Evolutionary conservation across 441 rosid species (phyloP), one percentile per base, ranked within the genome.

Genomic region (Populus hybrid): DNA sequence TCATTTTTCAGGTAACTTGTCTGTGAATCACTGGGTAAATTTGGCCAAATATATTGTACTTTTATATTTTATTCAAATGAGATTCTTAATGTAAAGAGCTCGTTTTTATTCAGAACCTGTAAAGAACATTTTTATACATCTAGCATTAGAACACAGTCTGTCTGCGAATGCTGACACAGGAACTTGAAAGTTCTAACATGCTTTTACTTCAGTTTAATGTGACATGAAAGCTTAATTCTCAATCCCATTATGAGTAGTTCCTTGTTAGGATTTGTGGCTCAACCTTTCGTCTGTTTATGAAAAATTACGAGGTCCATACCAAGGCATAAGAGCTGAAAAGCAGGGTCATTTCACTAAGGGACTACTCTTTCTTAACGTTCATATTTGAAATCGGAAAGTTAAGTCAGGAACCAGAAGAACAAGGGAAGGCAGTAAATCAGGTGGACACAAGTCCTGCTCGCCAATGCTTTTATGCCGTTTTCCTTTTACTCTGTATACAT

Each of bases 1-100:
- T 95, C 72, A 81, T 91, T 74, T 95, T 94, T 87, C 99, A 95
- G 98, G 99, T 91, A 83, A 69, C 64, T 30, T n/a, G 26, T 59
- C 80, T 10, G 21, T 0, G 40, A 69, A 70, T 28, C 46, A 16
- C 10, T 24, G 63, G 4, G 32, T 30, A 30, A 30, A 30, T 3
- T 30, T 30, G 32, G 21, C 2, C 11, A 53, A 75, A 6, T 2
- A 30, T 72, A 16, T 57, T 72, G 61, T 40, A 3, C 10, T 53
- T 70, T 40, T 9, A 40, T 21, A 11, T 9, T 53, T 18, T 53
- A 35, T 35, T 53, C 32, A 30, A 50, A 50, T 50, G 57, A 14
- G 19, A 50, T 14, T 50, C 57, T 50, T 50, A 50, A 50, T 14
- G 57, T 16, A 50, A 50, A 0, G 57, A 14, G 57, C 7, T 50